Conservation (phyloP, 106 monocot species). For the Acanthochlamys bracteata region DNA sequence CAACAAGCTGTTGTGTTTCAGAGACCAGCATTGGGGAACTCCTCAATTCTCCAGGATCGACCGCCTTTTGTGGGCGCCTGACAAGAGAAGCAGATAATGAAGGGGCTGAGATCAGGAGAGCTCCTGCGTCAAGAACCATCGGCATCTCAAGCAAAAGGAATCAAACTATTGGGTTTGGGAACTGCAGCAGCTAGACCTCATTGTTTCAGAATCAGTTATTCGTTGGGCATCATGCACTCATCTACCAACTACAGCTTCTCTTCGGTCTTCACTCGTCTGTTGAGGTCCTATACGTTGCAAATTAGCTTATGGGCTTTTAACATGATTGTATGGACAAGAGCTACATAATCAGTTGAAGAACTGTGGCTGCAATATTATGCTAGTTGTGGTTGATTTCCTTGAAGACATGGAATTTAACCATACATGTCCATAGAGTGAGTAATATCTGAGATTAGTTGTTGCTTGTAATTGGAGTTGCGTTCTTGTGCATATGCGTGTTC, state of each 20-base stretch:
- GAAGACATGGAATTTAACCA: neutral
- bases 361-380: neutral
- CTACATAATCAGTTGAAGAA: neutral
- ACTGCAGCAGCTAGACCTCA: constrained; percentile 54
- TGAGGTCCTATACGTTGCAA: constrained; percentile 14
- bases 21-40: constrained; percentile 24
- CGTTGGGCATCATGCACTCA: constrained; percentile 80
- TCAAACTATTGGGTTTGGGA: constrained; percentile 75
- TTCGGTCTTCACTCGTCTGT: constrained; percentile 70
- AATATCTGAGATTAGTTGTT: neutral
- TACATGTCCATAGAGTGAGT: neutral
- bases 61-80: neutral
- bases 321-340: neutral
- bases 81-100: constrained; percentile 11
- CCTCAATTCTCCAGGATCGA: constrained; percentile 1
- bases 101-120: constrained; percentile 16
- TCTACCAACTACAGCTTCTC: constrained; percentile 48
- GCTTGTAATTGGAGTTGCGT: neutral
- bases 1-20: constrained; percentile 4
- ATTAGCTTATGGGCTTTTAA: neutral
- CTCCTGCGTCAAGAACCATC: constrained; percentile 11
- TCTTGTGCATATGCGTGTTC: too few relatives aligned
- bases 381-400: neutral
- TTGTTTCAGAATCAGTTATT: constrained; percentile 70
- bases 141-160: constrained; percentile 58